Percentiles rank a stretch among this genome's conserved stretches.
Conservation (phyloP, 2,329 filamentous ascomycete species). For the Coniochaeta sp. region DNA sequence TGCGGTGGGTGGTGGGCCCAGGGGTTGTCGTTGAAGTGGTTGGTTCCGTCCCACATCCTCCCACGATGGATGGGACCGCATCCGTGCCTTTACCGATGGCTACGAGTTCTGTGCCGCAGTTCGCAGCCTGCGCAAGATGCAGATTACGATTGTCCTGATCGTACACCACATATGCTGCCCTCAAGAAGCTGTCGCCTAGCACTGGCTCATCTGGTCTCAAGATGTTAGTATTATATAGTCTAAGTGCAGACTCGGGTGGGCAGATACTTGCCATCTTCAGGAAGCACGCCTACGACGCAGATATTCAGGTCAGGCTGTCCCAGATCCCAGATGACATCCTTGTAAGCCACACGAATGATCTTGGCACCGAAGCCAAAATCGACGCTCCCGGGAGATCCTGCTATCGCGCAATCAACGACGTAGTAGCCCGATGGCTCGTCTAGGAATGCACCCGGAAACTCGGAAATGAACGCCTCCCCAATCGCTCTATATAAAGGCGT, state of each 20-base stretch:
- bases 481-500: constrained; percentile 30
- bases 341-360: constrained; percentile 28
- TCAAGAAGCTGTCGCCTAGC: constrained; percentile 32
- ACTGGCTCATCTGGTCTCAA: constrained; percentile 32
- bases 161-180: constrained; percentile 37
- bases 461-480: constrained; percentile 17
- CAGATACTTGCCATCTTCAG: constrained; percentile 4
- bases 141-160: constrained; percentile 31
- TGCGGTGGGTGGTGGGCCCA: background rate
- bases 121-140: constrained; percentile 2
- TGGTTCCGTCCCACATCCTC: background rate
- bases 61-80: background rate
- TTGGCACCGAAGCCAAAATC: constrained; percentile 35
- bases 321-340: constrained; percentile 36
- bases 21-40: background rate
- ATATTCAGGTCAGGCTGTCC: constrained; percentile 21
- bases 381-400: constrained; percentile 26
- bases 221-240: background rate
- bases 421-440: constrained; percentile 32
- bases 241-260: constrained; percentile 8
- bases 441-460: constrained; percentile 28
- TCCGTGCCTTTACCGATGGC: constrained; percentile 1
- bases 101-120: constrained; percentile 3
- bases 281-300: constrained; percentile 28
- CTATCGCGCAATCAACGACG: constrained; percentile 29